Conservation (phyloP, 2,329 filamentous ascomycete species). For the Thelonectria blattea region DNA sequence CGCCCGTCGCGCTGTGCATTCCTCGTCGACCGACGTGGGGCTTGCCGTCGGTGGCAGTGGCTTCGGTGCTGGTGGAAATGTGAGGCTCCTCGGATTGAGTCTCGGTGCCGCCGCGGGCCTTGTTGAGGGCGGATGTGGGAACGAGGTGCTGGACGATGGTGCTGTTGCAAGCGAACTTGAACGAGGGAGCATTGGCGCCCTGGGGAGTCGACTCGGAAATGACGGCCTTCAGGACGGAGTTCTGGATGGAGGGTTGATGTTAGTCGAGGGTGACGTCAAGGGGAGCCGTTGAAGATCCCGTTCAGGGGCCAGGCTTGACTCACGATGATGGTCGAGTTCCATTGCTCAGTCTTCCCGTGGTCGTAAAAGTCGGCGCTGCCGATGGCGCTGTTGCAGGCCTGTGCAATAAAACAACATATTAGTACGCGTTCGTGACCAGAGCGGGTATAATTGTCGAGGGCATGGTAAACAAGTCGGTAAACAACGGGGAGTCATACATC, state of each 20-base stretch:
- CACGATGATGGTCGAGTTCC: slow-evolving; percentile 95
- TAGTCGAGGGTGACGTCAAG: slow-evolving; percentile 1
- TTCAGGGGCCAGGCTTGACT: slow-evolving; percentile 23
- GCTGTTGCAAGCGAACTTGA: slow-evolving; percentile 97
- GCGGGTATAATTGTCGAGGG: slow-evolving; percentile 11
- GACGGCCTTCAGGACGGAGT: slow-evolving; percentile 76
- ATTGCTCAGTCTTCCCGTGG: slow-evolving; percentile 81
- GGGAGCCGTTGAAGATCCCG: background rate
- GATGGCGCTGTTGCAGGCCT: slow-evolving; percentile 86
- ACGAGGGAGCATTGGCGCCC: slow-evolving; percentile 65
- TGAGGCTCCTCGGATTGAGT: slow-evolving; percentile 56
- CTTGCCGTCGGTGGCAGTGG: slow-evolving; percentile 67
- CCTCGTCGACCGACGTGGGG: slow-evolving; percentile 83
- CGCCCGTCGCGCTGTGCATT: slow-evolving; percentile 86
- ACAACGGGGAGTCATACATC: slow-evolving; percentile 63
- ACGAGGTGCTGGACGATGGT: slow-evolving; percentile 96
- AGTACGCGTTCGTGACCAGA: slow-evolving; percentile 19
- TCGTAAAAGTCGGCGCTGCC: slow-evolving; percentile 80
- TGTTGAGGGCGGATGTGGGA: slow-evolving; percentile 68
- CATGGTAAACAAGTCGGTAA: slow-evolving; percentile 31
- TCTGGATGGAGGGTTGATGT: slow-evolving; percentile 54
- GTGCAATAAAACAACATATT: slow-evolving; percentile 13
- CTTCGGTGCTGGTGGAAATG: slow-evolving; percentile 60
- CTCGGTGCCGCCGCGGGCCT: slow-evolving; percentile 59
- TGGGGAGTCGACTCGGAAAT: slow-evolving; percentile 75